Percentiles rank a stretch among this genome's conserved stretches.
These are phyloP conservation scores for Penicillium waksmanii DNA, from an alignment of 495 filamentous ascomycete genomes.

Conservation along the genomic window DNA sequence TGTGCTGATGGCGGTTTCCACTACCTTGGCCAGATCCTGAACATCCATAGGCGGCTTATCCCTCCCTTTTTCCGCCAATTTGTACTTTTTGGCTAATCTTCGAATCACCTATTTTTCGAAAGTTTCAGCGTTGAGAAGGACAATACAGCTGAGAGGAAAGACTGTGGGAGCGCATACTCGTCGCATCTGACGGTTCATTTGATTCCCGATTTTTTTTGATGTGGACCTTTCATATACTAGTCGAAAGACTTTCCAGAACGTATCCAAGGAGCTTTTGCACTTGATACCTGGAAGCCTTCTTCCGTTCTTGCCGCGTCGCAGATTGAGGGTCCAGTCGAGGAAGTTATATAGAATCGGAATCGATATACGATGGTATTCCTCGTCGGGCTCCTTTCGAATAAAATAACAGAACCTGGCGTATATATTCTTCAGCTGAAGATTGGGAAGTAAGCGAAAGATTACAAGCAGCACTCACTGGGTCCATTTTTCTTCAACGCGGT, in stretches of 20 bases:
- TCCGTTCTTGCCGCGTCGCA: constrained; percentile 38
- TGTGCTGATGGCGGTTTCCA: constrained; percentile 30
- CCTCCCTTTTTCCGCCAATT: constrained; percentile 20
- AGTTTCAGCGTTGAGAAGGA: neutral
- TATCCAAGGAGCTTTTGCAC: constrained; percentile 37
- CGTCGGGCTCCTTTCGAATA: constrained; percentile 5
- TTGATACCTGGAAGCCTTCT: constrained; percentile 32
- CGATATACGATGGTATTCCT: constrained; percentile 11
- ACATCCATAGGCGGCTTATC: constrained; percentile 33
- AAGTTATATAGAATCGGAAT: constrained; percentile 25
- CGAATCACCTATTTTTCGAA: constrained; percentile 7
- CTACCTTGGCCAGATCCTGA: constrained; percentile 30
- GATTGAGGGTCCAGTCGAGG: constrained; percentile 23
- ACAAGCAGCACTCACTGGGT: constrained; percentile 8
- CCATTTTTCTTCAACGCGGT: constrained; percentile 31
- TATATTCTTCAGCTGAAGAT: neutral
- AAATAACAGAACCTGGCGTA: constrained; percentile 10
- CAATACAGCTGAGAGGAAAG: constrained; percentile 7
- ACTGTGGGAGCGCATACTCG: constrained; percentile 9
- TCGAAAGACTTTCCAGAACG: constrained; percentile 40
- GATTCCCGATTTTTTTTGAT: constrained; percentile 18
- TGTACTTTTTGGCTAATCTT: constrained; percentile 30
- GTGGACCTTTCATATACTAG: constrained; percentile 28
- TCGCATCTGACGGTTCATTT: constrained; percentile 24
- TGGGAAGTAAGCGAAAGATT: neutral